Conservation (phyloP, 2,329 filamentous ascomycete genomes). For the Fusarium annulatum region DNA sequence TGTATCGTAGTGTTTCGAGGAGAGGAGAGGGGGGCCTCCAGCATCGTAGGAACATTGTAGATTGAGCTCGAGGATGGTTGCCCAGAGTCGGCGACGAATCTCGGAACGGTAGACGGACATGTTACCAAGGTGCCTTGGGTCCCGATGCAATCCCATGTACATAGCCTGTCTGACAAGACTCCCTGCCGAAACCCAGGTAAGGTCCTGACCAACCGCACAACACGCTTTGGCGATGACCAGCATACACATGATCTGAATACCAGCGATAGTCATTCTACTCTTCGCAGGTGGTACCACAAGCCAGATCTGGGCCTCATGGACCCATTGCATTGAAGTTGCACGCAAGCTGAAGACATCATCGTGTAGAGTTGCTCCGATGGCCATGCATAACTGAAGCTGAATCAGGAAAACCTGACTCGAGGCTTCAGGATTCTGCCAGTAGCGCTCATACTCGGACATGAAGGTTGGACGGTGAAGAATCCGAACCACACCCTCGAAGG, state of each 20-base stretch:
- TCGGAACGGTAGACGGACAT: constrained; percentile 62
- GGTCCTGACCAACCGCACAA: constrained; percentile 60
- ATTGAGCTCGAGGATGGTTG: constrained; percentile 65
- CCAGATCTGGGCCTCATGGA: constrained; percentile 65
- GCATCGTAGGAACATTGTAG: constrained; percentile 62
- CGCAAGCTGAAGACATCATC: constrained; percentile 59
- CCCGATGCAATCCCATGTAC: constrained; percentile 68
- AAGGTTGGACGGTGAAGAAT: constrained; percentile 70
- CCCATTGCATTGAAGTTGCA: constrained; percentile 59
- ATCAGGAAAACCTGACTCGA: constrained; percentile 59
- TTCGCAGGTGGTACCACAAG: constrained; percentile 60
- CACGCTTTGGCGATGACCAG: constrained; percentile 61
- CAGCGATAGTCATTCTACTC: constrained; percentile 58
- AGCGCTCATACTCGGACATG: constrained; percentile 61
- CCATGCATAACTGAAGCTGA: constrained; percentile 65
- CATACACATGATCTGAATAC: constrained; percentile 65
- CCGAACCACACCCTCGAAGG: constrained; percentile 66
- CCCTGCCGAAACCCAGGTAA: constrained; percentile 64
- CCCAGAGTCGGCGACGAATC: constrained; percentile 67
- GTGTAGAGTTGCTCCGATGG: constrained; percentile 60
- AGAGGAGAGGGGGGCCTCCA: constrained; percentile 62
- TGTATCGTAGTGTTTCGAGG: constrained; percentile 61
- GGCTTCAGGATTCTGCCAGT: constrained; percentile 57
- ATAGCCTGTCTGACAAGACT: constrained; percentile 64
- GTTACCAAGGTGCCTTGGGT: constrained; percentile 61